Conservation (phyloP, 1,284 basidiomycete genomes). For the Exobasidium rhododendri region DNA sequence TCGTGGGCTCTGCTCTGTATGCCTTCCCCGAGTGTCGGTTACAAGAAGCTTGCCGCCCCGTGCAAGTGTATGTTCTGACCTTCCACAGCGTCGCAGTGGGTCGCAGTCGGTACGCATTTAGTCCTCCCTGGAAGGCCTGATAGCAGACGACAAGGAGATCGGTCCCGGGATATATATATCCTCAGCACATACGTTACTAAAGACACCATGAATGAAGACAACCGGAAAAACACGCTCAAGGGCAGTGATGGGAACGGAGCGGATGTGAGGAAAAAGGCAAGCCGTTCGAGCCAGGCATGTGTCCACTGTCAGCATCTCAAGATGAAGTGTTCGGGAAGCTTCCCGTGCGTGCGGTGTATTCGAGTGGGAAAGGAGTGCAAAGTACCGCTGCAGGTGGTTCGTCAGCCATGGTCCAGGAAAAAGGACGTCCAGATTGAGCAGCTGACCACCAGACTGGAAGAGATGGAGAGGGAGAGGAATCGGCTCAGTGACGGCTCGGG, state of each 20-base stretch:
- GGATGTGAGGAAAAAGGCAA: slow-evolving; percentile 27
- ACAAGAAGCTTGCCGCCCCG: too few relatives aligned
- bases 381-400: slow-evolving; percentile 35
- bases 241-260: background rate
- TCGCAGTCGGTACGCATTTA: too few relatives aligned
- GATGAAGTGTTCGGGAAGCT: slow-evolving; percentile 97
- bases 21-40: too few relatives aligned
- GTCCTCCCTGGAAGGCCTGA: too few relatives aligned
- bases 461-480: slow-evolving; percentile 6
- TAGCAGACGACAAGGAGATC: too few relatives aligned
- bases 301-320: slow-evolving; percentile 92
- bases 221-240: background rate
- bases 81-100: too few relatives aligned
- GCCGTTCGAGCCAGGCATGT: slow-evolving; percentile 65
- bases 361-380: slow-evolving; percentile 48
- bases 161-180: too few relatives aligned
- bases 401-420: slow-evolving; percentile 9
- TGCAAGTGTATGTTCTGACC: too few relatives aligned
- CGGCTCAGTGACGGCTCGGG: background rate
- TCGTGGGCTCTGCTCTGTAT: too few relatives aligned
- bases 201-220: background rate
- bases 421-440: slow-evolving; percentile 15
- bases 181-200: too few relatives aligned
- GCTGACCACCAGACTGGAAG: slow-evolving; percentile 4
- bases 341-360: slow-evolving; percentile 71